Percentiles rank a stretch among this genome's conserved stretches.
Evolutionary conservation across 257 asterid genomes (phyloP).

Genomic region (Nicotiana tabacum): DNA sequence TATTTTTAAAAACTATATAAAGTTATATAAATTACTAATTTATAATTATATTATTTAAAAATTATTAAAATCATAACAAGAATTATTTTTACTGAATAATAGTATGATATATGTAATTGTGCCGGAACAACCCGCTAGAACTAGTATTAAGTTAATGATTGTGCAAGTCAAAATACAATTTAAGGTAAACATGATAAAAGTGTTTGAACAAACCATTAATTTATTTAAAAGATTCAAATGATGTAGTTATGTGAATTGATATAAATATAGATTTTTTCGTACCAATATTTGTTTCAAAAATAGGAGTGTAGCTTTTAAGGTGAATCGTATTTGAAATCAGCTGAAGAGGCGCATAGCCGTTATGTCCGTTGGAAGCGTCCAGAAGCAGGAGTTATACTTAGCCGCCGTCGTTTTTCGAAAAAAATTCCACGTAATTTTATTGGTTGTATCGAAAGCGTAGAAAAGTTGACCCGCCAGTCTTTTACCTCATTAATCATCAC

Average conservation of each 20-base stretch:
- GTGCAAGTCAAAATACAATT: not conserved
- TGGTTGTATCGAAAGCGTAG: not conserved
- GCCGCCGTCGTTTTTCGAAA: not conserved
- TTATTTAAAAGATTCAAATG: too few species aligned
- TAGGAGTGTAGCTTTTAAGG: not conserved
- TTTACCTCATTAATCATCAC: not conserved
- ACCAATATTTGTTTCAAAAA: not conserved
- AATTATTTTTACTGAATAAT: too few species aligned
- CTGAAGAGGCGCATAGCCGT: slow-evolving; percentile 15
- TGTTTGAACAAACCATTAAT: too few species aligned
- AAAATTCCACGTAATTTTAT: not conserved
- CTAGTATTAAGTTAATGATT: not conserved
- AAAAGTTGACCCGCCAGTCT: not conserved
- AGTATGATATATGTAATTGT: too few species aligned
- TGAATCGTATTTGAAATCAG: not conserved
- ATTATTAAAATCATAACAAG: too few species aligned
- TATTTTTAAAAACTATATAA: too few species aligned
- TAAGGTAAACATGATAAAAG: too few species aligned
- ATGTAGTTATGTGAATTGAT: too few species aligned
- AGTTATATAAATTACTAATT: too few species aligned
- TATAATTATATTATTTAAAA: too few species aligned
- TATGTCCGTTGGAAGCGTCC: slow-evolving; percentile 28
- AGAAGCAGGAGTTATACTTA: not conserved
- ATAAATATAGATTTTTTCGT: too few species aligned
- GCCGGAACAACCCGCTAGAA: not conserved